phyloP scores from a whole-genome alignment of 805 yeast genomes.

The Yarrowia bubula region DNA sequence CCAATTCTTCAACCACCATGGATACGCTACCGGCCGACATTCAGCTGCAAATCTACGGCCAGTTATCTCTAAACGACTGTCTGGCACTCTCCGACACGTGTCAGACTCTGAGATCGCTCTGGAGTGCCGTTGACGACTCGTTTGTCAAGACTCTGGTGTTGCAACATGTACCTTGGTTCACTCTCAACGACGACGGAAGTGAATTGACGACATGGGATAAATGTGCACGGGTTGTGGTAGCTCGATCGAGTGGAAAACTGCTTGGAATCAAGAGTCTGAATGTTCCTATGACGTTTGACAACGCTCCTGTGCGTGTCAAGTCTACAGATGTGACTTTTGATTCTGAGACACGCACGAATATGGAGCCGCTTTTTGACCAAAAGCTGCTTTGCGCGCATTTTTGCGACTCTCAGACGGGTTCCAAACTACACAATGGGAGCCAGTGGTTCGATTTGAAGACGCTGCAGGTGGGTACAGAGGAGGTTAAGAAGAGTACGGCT shows the following conservation, averaged over 20 bases:
- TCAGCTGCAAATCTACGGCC: background rate
- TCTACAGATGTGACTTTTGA: background rate
- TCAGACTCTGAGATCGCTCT: background rate
- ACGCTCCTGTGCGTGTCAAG: background rate
- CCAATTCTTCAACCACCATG: background rate
- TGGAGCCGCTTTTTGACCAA: background rate
- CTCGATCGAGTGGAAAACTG: background rate
- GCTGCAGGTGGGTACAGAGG: background rate
- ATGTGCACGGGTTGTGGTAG: background rate
- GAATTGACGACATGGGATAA: background rate
- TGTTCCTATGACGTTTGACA: background rate
- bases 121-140: background rate
- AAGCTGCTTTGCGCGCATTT: no score
- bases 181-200: background rate
- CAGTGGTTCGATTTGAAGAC: background rate
- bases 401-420: background rate
- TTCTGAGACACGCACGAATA: background rate
- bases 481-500: no score
- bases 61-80: background rate
- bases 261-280: background rate
- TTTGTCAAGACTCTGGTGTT: background rate
- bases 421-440: background rate
- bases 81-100: background rate
- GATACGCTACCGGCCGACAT: background rate
- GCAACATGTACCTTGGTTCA: background rate